Percentiles rank a stretch among this genome's conserved stretches.
phyloP scores from a whole-genome alignment of 1,139 yeast genomes.

The Torulaspora pretoriensis region DNA sequence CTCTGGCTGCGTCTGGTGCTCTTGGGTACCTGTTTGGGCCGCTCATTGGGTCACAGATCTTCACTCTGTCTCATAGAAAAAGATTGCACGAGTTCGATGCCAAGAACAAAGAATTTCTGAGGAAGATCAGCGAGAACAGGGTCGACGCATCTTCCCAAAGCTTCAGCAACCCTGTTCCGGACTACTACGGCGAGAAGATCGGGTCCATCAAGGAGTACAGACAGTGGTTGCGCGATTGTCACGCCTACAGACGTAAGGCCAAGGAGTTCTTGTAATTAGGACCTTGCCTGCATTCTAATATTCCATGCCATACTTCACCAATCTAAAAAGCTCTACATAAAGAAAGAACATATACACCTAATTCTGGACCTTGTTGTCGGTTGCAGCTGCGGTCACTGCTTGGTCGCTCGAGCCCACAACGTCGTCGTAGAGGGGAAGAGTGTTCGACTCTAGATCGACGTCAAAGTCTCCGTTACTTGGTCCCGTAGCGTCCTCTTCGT shows the following conservation, averaged over 20 bases:
- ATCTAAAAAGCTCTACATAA: constrained; percentile 1
- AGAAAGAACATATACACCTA: constrained; percentile 1
- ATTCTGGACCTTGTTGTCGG: constrained; percentile 21
- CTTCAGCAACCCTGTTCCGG: constrained; percentile 93
- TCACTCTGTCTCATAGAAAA: constrained; percentile 52
- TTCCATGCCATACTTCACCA: constrained; percentile 7
- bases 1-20: constrained; percentile 64
- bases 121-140: constrained; percentile 68
- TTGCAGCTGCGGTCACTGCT: constrained; percentile 8
- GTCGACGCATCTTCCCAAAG: constrained; percentile 94
- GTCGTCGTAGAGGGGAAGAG: constrained; percentile 17
- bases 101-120: constrained; percentile 71
- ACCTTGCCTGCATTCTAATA: constrained; percentile 6
- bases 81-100: constrained; percentile 45
- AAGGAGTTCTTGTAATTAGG: constrained; percentile 60
- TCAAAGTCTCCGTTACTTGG: constrained; percentile 13
- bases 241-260: constrained; percentile 82
- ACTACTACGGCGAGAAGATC: constrained; percentile 94
- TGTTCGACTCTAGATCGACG: constrained; percentile 18
- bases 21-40: constrained; percentile 86
- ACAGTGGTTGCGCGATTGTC: constrained; percentile 94
- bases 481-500: constrained; percentile 5
- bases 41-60: constrained; percentile 64
- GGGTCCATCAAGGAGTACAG: constrained; percentile 81
- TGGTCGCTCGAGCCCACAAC: constrained; percentile 5